Evolutionary conservation across 345 rosid species (phyloP).

Genomic region (Cardamine occulta): DNA sequence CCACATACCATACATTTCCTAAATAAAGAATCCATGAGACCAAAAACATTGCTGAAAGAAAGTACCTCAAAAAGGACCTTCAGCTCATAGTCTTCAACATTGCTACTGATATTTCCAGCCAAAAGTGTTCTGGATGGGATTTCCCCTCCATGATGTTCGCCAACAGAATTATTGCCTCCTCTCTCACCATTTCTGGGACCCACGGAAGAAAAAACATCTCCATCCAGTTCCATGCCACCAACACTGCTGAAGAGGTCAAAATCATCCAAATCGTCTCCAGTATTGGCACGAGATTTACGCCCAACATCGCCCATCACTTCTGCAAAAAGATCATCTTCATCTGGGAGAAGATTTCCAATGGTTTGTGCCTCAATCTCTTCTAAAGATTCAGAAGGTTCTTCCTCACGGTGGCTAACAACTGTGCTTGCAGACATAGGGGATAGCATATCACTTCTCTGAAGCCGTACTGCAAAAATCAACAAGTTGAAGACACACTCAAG

Average conservation of each 20-base stretch:
- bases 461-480: conserved; percentile 56
- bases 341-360: conserved; percentile 90
- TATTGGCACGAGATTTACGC: conserved; percentile 46
- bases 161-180: conserved; percentile 50
- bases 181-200: conserved; percentile 52
- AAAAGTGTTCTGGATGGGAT: conserved; percentile 85
- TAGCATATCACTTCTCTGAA: conserved; percentile 53
- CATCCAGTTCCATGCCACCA: conserved; percentile 95
- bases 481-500: conserved; percentile 3
- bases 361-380: conserved; percentile 90
- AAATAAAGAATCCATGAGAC: conserved; percentile 10
- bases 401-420: conserved; percentile 57
- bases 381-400: conserved; percentile 68
- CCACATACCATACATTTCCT: not conserved
- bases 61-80: conserved; percentile 84
- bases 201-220: conserved; percentile 54
- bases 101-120: conserved; percentile 78
- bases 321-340: conserved; percentile 86
- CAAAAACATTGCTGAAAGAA: conserved; percentile 25
- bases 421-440: conserved; percentile 52
- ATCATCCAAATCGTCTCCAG: conserved; percentile 77
- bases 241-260: conserved; percentile 86
- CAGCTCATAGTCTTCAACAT: conserved; percentile 79
- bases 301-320: conserved; percentile 76
- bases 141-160: conserved; percentile 64